Conservation (phyloP, 2,329 filamentous ascomycete genomes). For the Fusarium nelsonii region DNA sequence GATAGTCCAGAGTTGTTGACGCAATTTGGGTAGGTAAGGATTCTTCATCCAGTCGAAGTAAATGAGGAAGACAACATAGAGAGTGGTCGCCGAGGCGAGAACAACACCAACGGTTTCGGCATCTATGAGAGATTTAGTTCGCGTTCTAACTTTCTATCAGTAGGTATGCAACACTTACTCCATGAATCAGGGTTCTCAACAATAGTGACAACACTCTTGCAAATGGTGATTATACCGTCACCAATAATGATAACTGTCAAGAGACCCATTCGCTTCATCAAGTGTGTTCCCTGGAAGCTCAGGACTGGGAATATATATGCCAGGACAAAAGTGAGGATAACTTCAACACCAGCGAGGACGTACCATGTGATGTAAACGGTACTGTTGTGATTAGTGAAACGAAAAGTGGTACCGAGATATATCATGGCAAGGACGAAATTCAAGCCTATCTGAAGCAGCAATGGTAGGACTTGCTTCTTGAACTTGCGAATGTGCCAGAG, state of each 20-base stretch:
- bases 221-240: conserved; percentile 72
- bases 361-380: conserved; percentile 63
- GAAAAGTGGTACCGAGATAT: conserved; percentile 58
- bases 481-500: conserved; percentile 59
- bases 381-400: conserved; percentile 53
- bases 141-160: background rate
- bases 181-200: conserved; percentile 57
- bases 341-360: conserved; percentile 65
- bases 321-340: conserved; percentile 62
- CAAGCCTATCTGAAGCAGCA: conserved; percentile 53
- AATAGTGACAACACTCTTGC: conserved; percentile 63
- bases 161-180: conserved; percentile 48
- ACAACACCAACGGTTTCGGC: conserved; percentile 57
- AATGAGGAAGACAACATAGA: conserved; percentile 61
- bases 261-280: conserved; percentile 73
- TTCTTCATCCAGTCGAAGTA: conserved; percentile 75
- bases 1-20: conserved; percentile 69
- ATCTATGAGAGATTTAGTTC: conserved; percentile 47
- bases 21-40: conserved; percentile 66
- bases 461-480: conserved; percentile 52
- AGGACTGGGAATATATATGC: conserved; percentile 68
- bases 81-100: conserved; percentile 55
- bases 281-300: conserved; percentile 71
- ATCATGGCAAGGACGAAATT: conserved; percentile 54
- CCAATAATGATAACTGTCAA: conserved; percentile 76